phyloP scores from a whole-genome alignment of 352 stramenopile species.

The Pelagophyceae sp. region DNA sequence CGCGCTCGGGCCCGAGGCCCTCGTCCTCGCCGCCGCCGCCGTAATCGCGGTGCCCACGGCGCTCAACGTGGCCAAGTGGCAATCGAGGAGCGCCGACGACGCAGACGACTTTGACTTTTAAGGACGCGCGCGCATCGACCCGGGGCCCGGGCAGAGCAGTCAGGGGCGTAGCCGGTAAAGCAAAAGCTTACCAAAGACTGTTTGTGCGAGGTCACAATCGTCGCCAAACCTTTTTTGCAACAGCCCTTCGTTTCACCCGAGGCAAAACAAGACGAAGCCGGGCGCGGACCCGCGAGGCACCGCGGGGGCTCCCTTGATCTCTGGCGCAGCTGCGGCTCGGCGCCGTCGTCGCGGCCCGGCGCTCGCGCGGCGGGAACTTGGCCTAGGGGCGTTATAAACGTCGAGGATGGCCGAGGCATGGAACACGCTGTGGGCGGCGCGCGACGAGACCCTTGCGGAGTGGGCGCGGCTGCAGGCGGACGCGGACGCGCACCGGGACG shows the following conservation, averaged over 20 bases:
- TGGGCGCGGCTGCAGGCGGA: neutral
- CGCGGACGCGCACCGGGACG: neutral
- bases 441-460: neutral
- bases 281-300: too few relatives aligned
- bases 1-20: neutral
- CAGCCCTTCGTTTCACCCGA: too few relatives aligned
- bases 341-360: too few relatives aligned
- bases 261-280: neutral
- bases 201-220: too few relatives aligned
- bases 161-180: too few relatives aligned
- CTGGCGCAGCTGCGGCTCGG: neutral
- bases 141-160: too few relatives aligned
- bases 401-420: neutral
- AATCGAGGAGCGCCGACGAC: conserved; percentile 30
- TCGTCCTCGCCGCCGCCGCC: neutral
- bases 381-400: too few relatives aligned
- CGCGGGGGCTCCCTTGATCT: neutral
- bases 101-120: too few relatives aligned
- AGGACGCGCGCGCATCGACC: too few relatives aligned
- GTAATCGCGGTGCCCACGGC: conserved; percentile 45
- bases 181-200: too few relatives aligned
- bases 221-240: too few relatives aligned
- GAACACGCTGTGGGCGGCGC: neutral
- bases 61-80: conserved; percentile 55
- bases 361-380: too few relatives aligned